Conservation (phyloP, 2,329 filamentous ascomycete species). For the Ceratocystiopsis minuta region DNA sequence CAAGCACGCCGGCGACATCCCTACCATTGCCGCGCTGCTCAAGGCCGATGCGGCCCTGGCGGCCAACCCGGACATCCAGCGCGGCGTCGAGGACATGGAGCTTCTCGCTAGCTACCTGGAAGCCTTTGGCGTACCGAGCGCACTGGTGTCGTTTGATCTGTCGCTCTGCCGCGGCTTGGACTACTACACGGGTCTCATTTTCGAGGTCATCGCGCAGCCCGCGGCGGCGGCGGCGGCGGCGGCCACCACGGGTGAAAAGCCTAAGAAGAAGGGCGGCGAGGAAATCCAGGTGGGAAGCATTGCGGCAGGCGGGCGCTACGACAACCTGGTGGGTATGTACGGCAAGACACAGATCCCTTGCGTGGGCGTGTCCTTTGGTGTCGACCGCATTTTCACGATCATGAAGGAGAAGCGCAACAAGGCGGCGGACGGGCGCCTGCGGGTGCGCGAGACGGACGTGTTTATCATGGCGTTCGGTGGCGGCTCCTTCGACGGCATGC, state of each 20-base stretch:
- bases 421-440: constrained; percentile 19
- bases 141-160: constrained; percentile 73
- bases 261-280: constrained; percentile 5
- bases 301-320: constrained; percentile 79
- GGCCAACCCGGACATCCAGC: constrained; percentile 57
- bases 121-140: constrained; percentile 47
- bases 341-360: constrained; percentile 75
- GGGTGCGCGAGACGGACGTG: constrained; percentile 66
- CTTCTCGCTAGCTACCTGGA: constrained; percentile 69
- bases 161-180: constrained; percentile 58
- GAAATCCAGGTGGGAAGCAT: constrained; percentile 61
- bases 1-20: constrained; percentile 10
- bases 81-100: constrained; percentile 65
- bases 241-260: constrained; percentile 15
- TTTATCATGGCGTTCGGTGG: constrained; percentile 92
- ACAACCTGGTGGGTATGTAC: constrained; percentile 90
- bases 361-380: constrained; percentile 81
- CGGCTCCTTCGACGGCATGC: constrained; percentile 49
- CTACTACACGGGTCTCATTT: constrained; percentile 59
- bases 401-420: constrained; percentile 55
- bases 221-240: constrained; percentile 17
- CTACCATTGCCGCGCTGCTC: constrained; percentile 54
- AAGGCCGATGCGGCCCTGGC: constrained; percentile 48
- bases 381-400: constrained; percentile 89
- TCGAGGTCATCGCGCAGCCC: constrained; percentile 42